phyloP scores from a whole-genome alignment of 2,329 filamentous ascomycete genomes.

The Colletotrichum tamarilloi region DNA sequence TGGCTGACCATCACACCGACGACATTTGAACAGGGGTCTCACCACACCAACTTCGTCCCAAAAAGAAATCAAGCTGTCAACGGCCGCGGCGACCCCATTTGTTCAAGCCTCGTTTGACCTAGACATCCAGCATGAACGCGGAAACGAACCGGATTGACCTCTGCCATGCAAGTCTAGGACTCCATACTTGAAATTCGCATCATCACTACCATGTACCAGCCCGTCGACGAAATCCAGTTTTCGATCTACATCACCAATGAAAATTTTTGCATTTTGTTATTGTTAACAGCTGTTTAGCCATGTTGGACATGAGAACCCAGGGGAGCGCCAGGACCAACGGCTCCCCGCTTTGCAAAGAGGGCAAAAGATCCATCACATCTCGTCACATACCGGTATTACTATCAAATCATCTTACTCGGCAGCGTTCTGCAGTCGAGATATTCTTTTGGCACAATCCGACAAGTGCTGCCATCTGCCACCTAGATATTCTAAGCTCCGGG shows the following conservation, averaged over 20 bases:
- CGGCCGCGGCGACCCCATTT: constrained; percentile 32
- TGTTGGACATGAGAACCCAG: background rate
- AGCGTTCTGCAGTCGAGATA: background rate
- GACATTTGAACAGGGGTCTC: background rate
- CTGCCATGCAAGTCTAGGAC: constrained; percentile 8
- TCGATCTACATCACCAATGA: background rate
- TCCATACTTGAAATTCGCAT: background rate
- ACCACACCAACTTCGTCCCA: background rate
- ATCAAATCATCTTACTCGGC: background rate
- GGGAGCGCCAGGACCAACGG: background rate
- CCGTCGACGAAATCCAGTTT: background rate
- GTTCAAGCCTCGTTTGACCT: constrained; percentile 29
- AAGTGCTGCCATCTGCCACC: background rate
- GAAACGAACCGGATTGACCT: constrained; percentile 12
- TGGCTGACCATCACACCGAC: constrained; percentile 15
- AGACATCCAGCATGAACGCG: constrained; percentile 11
- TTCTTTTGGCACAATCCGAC: background rate
- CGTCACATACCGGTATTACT: background rate
- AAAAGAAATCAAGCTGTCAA: background rate
- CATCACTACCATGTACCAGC: background rate
- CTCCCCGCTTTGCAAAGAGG: background rate
- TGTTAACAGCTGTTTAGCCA: background rate
- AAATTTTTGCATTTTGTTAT: constrained; percentile 18
- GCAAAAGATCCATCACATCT: background rate
- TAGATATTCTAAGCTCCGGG: background rate